Evolutionary conservation across 106 monocot genomes (phyloP), one percentile per base, ranked within the genome.

Genomic region (Dactylorhiza incarnata): DNA sequence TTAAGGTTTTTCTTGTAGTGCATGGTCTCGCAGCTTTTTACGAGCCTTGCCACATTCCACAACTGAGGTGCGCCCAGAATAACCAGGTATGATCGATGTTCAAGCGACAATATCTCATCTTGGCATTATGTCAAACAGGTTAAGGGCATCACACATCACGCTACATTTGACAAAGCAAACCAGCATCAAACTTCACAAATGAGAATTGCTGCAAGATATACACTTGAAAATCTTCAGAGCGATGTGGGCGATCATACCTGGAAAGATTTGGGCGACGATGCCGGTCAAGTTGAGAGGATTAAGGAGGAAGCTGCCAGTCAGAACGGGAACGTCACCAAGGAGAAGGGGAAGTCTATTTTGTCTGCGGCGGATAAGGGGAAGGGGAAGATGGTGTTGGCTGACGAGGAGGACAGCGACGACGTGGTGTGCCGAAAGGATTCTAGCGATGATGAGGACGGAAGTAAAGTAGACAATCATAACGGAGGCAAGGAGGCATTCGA

Each of bases 401-500:
- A 63, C 9, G 63, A 63, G 25, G 63, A 63, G 63, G 63, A 24
- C 25, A 8, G 22, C 25, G 63, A 63, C 63, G 63, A 63, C 0
- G 24, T 9, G 63, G 24, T 9, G 7, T 23, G 63, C 17, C 54
- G 37, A 37, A 37, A 54, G 12, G 54, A 54, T 15, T 15, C 54
- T 0, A 17, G 12, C 16, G 54, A 15, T 29, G 65, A 65, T 26
- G 26, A 29, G 9, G 65, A 65, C 13, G 65, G 29, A 14, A 67
- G 73, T 17, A 76, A 86, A 51, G 49, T 78, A 5, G 96, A 91
- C 8, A 81, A 89, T 68, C 82, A 89, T 20, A 85, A 87, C 7
- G 80, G 80, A 48, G 84, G 91, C 11, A 79, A 86, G 71, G 76
- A 84, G 22, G 84, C 87, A 11, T 97, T 93, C 59, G 81, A 89